Conservation (phyloP, 345 rosid species). For the Salix purpurea region DNA sequence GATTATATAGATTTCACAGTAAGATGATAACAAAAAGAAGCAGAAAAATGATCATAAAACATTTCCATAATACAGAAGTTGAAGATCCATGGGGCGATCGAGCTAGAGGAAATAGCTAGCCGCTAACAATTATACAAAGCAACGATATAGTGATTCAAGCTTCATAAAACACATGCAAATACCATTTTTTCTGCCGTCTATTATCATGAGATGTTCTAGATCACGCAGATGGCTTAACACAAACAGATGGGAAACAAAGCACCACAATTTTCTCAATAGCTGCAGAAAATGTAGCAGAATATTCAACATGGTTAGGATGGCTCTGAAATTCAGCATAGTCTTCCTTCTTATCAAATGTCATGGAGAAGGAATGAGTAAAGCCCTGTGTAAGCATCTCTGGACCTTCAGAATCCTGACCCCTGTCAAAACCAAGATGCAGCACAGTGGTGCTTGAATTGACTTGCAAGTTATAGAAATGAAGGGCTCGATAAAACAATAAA, state of each 20-base stretch:
- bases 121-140: neutral
- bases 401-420: conserved; percentile 84
- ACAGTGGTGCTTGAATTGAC: neutral
- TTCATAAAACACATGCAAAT: conserved; percentile 1
- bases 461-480: neutral
- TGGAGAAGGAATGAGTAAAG: conserved; percentile 69
- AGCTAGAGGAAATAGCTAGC: neutral
- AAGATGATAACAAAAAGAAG: neutral
- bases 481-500: neutral
- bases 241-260: conserved; percentile 59
- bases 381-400: conserved; percentile 93
- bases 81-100: conserved; percentile 3
- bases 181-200: neutral
- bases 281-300: conserved; percentile 68
- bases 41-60: conserved; percentile 6
- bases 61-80: conserved; percentile 2
- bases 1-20: neutral
- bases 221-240: conserved; percentile 39
- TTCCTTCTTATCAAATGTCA: conserved; percentile 77
- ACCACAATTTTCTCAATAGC: conserved; percentile 73
- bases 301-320: conserved; percentile 72
- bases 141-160: neutral
- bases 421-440: conserved; percentile 7
- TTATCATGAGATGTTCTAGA: neutral
- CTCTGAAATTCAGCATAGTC: conserved; percentile 53